Evolutionary conservation across 1,139 yeast genomes (phyloP), one percentile per base, ranked within the genome.

Genomic region (Wickerhamomyces sp.): DNA sequence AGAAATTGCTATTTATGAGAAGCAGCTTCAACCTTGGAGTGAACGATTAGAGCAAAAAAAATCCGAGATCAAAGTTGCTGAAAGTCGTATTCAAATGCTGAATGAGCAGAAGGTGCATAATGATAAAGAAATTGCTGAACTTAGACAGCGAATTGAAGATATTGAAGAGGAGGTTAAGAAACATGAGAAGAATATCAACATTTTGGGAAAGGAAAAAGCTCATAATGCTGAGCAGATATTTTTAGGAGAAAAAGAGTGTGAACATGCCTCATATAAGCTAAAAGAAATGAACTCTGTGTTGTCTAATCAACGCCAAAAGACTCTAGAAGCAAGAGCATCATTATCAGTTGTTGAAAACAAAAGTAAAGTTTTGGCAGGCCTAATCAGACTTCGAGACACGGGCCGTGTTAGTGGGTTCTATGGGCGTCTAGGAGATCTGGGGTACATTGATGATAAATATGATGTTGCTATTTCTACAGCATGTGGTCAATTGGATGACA

Each of bases 391-490:
- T 33, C 81, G 82, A 39, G 79, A 81, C 43, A 75, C 95, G 3
- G 97, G 97, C 12, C 74, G 97, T 56, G 76, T 94, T 29, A 68
- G 70, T 14, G 98, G 97, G 0, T 88, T 90, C 51, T 74, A 86
- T 58, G 98, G 97, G 0, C 70, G 97, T 42, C 65, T 94, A 16
- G 99, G 98, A 14, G 95, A 87, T 50, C 67, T 94, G 36, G 99
- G 97, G 14, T 73, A 76, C 1, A 92, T 92, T 49, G 96, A 88
- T 55, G 87, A 84, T 50, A 74, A 76, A 53, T 94, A 85, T 59
- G 98, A 94, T 62, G 75, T 89, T 38, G 98, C 98, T 0, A 78
- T 94, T 18, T 89, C 97, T 0, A 92, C 98, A 0, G 98, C 97
- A 0, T 88, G 95, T 52, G 90, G 96, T 2, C 81, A 92, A 9